These are phyloP conservation scores for Zygosaccharomyces sapae DNA, from an alignment of 1,139 yeast genomes.

Conservation along the genomic window DNA sequence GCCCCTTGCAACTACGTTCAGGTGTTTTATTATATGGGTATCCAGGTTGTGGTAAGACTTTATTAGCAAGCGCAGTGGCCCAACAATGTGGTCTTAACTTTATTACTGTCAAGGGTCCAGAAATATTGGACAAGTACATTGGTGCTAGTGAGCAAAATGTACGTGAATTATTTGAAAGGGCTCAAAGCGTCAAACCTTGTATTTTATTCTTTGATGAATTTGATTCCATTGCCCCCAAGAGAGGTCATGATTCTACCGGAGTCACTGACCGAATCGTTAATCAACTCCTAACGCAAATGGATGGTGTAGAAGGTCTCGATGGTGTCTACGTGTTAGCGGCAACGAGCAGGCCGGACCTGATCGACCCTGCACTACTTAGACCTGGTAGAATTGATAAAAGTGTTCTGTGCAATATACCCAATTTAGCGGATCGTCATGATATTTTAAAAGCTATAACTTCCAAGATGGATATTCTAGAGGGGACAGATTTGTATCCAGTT, in stretches of 20 bases:
- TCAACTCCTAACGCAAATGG: constrained; percentile 97
- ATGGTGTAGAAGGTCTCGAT: constrained; percentile 97
- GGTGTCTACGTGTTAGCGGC: constrained; percentile 97
- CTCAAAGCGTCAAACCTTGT: constrained; percentile 72
- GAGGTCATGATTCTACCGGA: constrained; percentile 98
- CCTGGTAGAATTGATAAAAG: constrained; percentile 96
- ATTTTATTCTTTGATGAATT: constrained; percentile 92
- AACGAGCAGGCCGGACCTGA: constrained; percentile 89
- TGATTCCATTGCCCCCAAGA: constrained; percentile 94
- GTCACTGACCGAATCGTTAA: constrained; percentile 97
- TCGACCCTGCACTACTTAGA: constrained; percentile 88
- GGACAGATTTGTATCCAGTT: constrained; percentile 51
- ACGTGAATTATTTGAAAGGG: constrained; percentile 87
- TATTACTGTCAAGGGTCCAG: constrained; percentile 94
- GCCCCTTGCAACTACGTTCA: constrained; percentile 82
- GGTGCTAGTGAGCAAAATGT: constrained; percentile 97
- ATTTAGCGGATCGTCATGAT: constrained; percentile 62
- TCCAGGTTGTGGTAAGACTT: constrained; percentile 97
- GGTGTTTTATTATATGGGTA: constrained; percentile 90
- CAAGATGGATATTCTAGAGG: constrained; percentile 49
- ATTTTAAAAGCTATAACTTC: constrained; percentile 46
- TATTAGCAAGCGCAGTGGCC: constrained; percentile 90
- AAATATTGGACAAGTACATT: constrained; percentile 87
- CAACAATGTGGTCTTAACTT: constrained; percentile 92
- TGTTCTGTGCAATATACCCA: constrained; percentile 85